Percentiles rank a stretch among this genome's conserved stretches.
Conservation (phyloP, 176 grass and related monocot genomes). For the barley (Hordeum vulgare) region MorexV3_pseudomolecules_assembly NC_058524.1:568925932-568926431, state of each 20-base stretch:
- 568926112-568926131: conserved; percentile 43
- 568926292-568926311: background rate
- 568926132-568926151: conserved; percentile 43
- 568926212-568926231: background rate
- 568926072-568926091: background rate
- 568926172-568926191: background rate
- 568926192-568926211: background rate
- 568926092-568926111: background rate
- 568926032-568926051: background rate
- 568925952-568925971: conserved; percentile 85
- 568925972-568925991: conserved; percentile 57
- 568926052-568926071: background rate
- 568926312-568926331: background rate
- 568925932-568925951: conserved; percentile 70
- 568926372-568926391: background rate
- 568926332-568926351: background rate
- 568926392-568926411: background rate
- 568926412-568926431: background rate
- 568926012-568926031: conserved; percentile 43
- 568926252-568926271: background rate
- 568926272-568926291: background rate
- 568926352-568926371: background rate
- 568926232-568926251: background rate
- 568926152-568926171: background rate
- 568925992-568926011: conserved; percentile 93